Conservation (phyloP, 768 basidiomycete genomes). For the Kwoniella botswanensis region DNA sequence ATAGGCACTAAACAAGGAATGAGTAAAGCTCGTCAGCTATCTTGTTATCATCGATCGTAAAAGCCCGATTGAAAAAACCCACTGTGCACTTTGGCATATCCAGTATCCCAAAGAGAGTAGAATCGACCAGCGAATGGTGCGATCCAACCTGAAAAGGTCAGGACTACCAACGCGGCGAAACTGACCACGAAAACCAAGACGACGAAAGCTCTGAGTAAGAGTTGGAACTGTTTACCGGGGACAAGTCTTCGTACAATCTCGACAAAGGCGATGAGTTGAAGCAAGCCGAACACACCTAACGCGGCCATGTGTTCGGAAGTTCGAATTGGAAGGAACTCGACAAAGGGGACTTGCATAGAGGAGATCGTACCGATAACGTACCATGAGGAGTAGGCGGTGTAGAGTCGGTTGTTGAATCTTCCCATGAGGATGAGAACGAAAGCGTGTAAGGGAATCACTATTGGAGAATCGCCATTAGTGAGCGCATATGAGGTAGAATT, state of each 20-base stretch:
- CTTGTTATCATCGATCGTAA: not conserved
- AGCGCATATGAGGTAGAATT: not conserved
- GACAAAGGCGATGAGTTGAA: constrained; percentile 93
- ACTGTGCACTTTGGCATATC: constrained; percentile 92
- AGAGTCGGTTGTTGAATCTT: constrained; percentile 86
- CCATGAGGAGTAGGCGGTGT: constrained; percentile 95
- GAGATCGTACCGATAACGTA: constrained; percentile 96
- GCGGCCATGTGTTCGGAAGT: constrained; percentile 99
- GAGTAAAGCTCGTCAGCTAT: not conserved
- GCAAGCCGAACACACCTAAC: constrained; percentile 91
- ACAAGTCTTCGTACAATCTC: constrained; percentile 87
- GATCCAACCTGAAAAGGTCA: constrained; percentile 93
- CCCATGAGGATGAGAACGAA: constrained; percentile 96
- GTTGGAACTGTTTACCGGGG: constrained; percentile 88
- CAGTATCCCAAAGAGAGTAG: constrained; percentile 99
- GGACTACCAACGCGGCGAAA: constrained; percentile 70
- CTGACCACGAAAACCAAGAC: constrained; percentile 74
- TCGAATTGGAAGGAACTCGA: constrained; percentile 96
- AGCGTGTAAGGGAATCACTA: constrained; percentile 91
- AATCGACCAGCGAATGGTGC: constrained; percentile 99
- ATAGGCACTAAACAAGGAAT: constrained; percentile 68
- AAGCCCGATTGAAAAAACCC: no score
- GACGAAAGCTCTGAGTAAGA: constrained; percentile 72
- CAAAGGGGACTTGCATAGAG: constrained; percentile 99
- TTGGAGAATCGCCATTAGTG: not conserved